These are phyloP conservation scores for Nicotiana benthamiana DNA, from an alignment of 257 asterid genomes.

Conservation along the genomic window DNA sequence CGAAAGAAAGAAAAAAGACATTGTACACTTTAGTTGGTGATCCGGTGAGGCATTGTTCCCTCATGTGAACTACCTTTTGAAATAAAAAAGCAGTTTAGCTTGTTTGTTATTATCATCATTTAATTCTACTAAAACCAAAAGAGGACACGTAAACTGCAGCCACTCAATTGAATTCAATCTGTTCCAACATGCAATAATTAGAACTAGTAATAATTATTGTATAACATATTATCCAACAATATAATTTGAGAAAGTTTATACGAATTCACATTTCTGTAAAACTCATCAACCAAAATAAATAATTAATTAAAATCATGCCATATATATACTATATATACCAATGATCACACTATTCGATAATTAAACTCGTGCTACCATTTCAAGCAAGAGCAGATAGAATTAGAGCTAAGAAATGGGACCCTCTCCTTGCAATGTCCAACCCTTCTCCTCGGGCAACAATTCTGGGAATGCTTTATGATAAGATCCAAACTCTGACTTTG, in stretches of 20 bases:
- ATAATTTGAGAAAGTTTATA: background rate
- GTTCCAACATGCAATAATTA: background rate
- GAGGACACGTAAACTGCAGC: background rate
- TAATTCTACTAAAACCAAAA: background rate
- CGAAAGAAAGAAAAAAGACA: no score
- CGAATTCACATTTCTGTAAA: background rate
- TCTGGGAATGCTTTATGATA: no score
- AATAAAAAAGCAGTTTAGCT: background rate
- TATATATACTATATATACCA: background rate
- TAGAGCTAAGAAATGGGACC: no score
- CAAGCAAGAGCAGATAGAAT: no score
- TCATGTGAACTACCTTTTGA: background rate
- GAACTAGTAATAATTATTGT: background rate
- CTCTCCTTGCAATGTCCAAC: no score
- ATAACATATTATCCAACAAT: background rate
- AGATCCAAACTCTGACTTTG: background rate
- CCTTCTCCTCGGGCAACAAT: no score
- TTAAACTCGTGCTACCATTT: background rate
- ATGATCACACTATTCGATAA: background rate
- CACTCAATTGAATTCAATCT: background rate
- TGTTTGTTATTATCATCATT: background rate
- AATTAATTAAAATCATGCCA: background rate
- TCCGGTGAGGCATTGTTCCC: background rate
- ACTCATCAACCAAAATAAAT: background rate
- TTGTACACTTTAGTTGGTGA: no score